A percentile compares a stretch with the other conserved stretches of the same genome.
Conservation (phyloP, 129 eudicot species). For the Calendula officinalis region DNA sequence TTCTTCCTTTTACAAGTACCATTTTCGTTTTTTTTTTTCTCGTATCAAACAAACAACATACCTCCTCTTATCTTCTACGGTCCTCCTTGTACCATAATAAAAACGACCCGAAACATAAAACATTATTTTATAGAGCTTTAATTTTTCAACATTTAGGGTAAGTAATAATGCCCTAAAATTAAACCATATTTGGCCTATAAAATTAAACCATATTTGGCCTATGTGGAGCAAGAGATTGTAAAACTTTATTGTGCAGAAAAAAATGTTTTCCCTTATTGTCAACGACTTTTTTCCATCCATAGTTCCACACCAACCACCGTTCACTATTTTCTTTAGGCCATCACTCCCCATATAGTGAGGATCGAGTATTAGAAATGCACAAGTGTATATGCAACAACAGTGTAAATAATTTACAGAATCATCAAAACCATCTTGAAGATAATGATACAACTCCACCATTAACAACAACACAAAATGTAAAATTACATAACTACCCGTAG, state of each 20-base stretch:
- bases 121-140: not conserved
- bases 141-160: slow-evolving; percentile 7
- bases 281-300: slow-evolving; percentile 92
- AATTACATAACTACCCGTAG: not conserved
- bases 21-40: not conserved
- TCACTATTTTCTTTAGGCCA: slow-evolving; percentile 77
- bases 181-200: not conserved
- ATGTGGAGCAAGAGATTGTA: slow-evolving; percentile 90
- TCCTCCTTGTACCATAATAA: not conserved
- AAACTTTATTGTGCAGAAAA: slow-evolving; percentile 80
- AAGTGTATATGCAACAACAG: slow-evolving; percentile 89
- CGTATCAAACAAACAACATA: not conserved
- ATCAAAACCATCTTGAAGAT: slow-evolving; percentile 92
- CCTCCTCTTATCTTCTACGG: not conserved
- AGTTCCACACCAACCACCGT: slow-evolving; percentile 99
- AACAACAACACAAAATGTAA: slow-evolving; percentile 45
- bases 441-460: slow-evolving; percentile 80
- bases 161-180: slow-evolving; percentile 9
- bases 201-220: slow-evolving; percentile 86
- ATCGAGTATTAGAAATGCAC: slow-evolving; percentile 90
- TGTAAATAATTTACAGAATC: slow-evolving; percentile 56
- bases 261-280: slow-evolving; percentile 91
- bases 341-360: slow-evolving; percentile 94
- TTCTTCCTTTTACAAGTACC: not conserved
- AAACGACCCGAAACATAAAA: not conserved